A percentile compares a stretch with the other conserved stretches of the same genome.
Conservation (phyloP, 768 basidiomycete genomes). For the Ramaria sp. region DNA sequence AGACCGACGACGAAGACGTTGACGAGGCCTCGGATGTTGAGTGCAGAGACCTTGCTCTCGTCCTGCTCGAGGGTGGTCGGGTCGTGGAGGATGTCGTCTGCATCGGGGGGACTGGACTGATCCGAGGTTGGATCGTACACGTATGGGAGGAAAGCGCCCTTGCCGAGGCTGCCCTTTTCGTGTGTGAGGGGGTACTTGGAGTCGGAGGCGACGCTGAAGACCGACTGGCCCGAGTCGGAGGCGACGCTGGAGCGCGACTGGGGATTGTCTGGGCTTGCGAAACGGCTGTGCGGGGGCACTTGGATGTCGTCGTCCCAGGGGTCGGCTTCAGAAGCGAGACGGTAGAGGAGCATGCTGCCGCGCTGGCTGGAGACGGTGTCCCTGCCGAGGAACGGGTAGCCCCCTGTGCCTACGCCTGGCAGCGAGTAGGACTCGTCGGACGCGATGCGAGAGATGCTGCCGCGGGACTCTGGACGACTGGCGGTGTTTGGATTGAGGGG, state of each 20-base stretch:
- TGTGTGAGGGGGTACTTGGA: constrained; percentile 49
- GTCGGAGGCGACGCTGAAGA: constrained; percentile 37
- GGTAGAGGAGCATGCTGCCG: constrained; percentile 61
- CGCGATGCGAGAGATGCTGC: constrained; percentile 7
- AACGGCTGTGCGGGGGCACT: constrained; percentile 23
- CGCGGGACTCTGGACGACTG: constrained; percentile 7
- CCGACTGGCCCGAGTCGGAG: constrained; percentile 43
- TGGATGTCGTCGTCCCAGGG: constrained; percentile 17
- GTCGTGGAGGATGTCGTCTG: constrained; percentile 72
- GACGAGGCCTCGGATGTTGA: constrained; percentile 39
- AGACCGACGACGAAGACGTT: constrained; percentile 63
- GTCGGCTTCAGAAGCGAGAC: constrained; percentile 35
- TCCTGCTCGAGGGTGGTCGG: constrained; percentile 27
- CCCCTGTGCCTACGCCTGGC: neutral
- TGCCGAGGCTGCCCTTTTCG: constrained; percentile 19
- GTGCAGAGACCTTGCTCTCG: constrained; percentile 23
- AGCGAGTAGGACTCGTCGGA: neutral
- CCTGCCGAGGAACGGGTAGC: constrained; percentile 5
- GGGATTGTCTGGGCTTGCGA: neutral
- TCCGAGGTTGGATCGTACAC: constrained; percentile 59
- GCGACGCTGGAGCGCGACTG: constrained; percentile 31
- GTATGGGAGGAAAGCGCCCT: constrained; percentile 47
- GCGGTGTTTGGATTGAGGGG: constrained; percentile 35
- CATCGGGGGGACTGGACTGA: constrained; percentile 43
- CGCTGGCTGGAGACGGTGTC: constrained; percentile 18